Conservation (phyloP, 495 filamentous ascomycete species). For the Tuber aestivum region DNA sequence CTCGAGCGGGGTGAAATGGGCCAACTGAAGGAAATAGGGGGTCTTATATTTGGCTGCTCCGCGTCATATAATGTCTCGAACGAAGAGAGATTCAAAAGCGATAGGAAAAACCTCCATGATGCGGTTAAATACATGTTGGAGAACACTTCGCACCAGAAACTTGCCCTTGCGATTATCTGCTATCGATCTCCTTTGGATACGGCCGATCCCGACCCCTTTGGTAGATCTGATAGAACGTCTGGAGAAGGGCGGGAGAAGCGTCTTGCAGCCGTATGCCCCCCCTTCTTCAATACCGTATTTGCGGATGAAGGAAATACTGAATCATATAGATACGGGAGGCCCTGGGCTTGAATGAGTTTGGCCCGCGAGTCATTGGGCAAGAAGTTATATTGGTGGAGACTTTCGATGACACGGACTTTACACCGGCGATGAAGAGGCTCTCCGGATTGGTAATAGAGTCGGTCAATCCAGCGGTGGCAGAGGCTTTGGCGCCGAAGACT, state of each 20-base stretch:
- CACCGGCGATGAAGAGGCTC: conserved; percentile 23
- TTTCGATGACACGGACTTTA: conserved; percentile 26
- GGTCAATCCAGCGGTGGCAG: conserved; percentile 29
- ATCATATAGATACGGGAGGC: conserved; percentile 33
- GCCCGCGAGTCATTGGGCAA: conserved; percentile 19
- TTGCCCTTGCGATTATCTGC: conserved; percentile 39
- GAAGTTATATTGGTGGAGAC: conserved; percentile 37
- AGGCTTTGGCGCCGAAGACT: conserved; percentile 24
- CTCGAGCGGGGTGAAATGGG: conserved; percentile 12
- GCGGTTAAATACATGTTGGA: conserved; percentile 29
- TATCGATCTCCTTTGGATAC: conserved; percentile 39
- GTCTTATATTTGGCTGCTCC: conserved; percentile 40
- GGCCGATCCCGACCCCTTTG: conserved; percentile 35
- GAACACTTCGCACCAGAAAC: conserved; percentile 26
- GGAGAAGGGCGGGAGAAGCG: conserved; percentile 33
- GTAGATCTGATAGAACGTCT: conserved; percentile 32
- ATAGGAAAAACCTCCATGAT: conserved; percentile 32
- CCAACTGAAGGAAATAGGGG: conserved; percentile 34
- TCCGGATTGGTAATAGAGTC: conserved; percentile 27
- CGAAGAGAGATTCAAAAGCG: conserved; percentile 34
- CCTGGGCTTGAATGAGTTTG: conserved; percentile 25
- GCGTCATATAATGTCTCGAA: conserved; percentile 36
- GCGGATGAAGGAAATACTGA: neutral
- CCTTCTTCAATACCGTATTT: neutral
- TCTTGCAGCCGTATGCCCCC: conserved; percentile 39